A percentile compares a stretch with the other conserved stretches of the same genome.
These are phyloP conservation scores for Hirschfeldia incana DNA, from an alignment of 345 rosid genomes.

Conservation along the genomic window DNA sequence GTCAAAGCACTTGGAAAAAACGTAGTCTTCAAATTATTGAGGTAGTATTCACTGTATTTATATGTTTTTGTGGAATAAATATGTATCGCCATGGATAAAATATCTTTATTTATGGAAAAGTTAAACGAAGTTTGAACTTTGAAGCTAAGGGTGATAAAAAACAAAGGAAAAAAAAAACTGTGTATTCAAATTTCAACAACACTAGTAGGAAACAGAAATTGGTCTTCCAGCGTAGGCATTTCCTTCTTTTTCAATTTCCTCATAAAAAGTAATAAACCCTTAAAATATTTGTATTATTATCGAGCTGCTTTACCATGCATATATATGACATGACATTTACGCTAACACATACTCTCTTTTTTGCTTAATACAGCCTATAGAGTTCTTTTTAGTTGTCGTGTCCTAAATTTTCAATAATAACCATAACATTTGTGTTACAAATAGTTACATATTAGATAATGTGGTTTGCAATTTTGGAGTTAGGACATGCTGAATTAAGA, in stretches of 20 bases:
- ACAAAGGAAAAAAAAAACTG: neutral
- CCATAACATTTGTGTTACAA: neutral
- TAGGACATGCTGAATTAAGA: neutral
- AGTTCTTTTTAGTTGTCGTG: neutral
- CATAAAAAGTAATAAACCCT: neutral
- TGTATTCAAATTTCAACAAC: conserved; percentile 38
- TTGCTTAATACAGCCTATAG: neutral
- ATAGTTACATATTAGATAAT: neutral
- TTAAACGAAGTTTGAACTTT: conserved; percentile 30
- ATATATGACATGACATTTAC: neutral
- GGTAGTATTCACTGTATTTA: conserved; percentile 31
- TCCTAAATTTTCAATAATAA: neutral
- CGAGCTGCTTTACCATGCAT: conserved; percentile 11
- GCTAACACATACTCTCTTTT: neutral
- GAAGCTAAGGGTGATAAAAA: conserved; percentile 29
- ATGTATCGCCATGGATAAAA: conserved; percentile 27
- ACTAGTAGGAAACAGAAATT: conserved; percentile 32
- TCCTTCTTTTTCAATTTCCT: neutral
- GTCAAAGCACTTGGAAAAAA: conserved; percentile 44
- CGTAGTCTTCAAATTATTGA: conserved; percentile 39
- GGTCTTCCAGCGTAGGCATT: conserved; percentile 37
- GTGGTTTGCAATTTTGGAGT: neutral
- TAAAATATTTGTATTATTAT: neutral
- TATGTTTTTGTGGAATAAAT: conserved; percentile 33
- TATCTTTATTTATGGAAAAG: conserved; percentile 27